Base-by-base conservation (phyloP, 169 alveolate species). In the Plasmodium malariae region DNA sequence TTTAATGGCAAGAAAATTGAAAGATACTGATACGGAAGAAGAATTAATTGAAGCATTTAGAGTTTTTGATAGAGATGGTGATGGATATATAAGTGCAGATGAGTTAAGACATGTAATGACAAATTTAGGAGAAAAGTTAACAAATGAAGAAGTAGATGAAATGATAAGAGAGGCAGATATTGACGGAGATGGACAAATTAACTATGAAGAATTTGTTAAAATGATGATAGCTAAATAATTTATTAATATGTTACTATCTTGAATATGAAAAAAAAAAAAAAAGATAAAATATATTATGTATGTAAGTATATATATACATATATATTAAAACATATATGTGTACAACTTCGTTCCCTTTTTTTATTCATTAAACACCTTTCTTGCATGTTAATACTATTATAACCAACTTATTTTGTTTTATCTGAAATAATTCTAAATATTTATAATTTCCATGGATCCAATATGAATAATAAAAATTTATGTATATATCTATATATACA, bases 71-170 rank as follows among this genome's bases (percentile, higher is more conserved):
- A 95, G 99, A 85, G 99, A 98, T 93, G 99, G 99, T 65, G 97
- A 97, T 90, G 99, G 99, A 32, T 97, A 98, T 80, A 99, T 99
- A 57, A 97, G 99, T 67, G 99, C 99, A 14, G 99, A 98, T 71
- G 99, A 99, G 96, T 96, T 98, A 92, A 97, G 99, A 76, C 99
- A 98, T 92, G 99, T 98, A 45, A 98, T 98, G 99, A 98, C 99
- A 21, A 99, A 98, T 88, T 94, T 98, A 90, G 99, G 99, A 21
- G 99, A 98, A 91, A 98, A 98, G 91, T 94, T 99, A 60, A 98
- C 99, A 34, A 99, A 98, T 92, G 99, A 99, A 92, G 99, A 98
- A 86, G 99, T 99, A 63, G 99, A 98, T 88, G 99, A 99, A 95
- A 98, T 99, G 99, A 97, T 99, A 74, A 95, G 99, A 86, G 99